Percentiles rank a stretch among this genome's conserved stretches.
Conservation (phyloP, 2,329 filamentous ascomycete species). For the Fusarium sp. region DNA sequence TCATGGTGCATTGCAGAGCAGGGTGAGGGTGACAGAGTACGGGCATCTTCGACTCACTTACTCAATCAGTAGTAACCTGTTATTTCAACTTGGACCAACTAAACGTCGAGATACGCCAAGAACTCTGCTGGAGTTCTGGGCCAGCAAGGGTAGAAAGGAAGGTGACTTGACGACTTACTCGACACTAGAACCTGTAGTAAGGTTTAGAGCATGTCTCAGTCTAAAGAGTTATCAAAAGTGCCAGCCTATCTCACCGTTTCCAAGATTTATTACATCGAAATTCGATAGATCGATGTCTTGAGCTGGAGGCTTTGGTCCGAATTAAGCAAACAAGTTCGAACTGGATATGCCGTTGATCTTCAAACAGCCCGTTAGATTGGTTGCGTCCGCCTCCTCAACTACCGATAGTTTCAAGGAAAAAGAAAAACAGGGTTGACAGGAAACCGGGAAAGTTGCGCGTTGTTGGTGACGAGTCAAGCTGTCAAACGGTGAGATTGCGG, state of each 20-base stretch:
- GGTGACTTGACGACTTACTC: neutral
- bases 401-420: conserved; percentile 17
- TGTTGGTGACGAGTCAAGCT: conserved; percentile 28
- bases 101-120: neutral
- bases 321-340: neutral
- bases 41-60: neutral
- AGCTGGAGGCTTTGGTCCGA: neutral
- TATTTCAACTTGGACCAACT: neutral
- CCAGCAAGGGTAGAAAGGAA: neutral
- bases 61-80: conserved; percentile 16
- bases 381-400: conserved; percentile 1
- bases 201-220: neutral
- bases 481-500: conserved; percentile 22
- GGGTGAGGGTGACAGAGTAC: conserved; percentile 3
- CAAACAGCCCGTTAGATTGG: neutral
- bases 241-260: neutral
- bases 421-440: conserved; percentile 10
- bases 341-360: neutral
- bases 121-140: neutral
- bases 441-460: conserved; percentile 10
- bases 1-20: conserved; percentile 20
- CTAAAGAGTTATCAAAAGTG: neutral
- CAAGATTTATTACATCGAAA: neutral
- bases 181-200: neutral
- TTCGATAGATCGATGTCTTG: neutral